Evolutionary conservation across 2,329 filamentous ascomycete species (phyloP).

Genomic region (Iodosphaeria phyllophila): DNA sequence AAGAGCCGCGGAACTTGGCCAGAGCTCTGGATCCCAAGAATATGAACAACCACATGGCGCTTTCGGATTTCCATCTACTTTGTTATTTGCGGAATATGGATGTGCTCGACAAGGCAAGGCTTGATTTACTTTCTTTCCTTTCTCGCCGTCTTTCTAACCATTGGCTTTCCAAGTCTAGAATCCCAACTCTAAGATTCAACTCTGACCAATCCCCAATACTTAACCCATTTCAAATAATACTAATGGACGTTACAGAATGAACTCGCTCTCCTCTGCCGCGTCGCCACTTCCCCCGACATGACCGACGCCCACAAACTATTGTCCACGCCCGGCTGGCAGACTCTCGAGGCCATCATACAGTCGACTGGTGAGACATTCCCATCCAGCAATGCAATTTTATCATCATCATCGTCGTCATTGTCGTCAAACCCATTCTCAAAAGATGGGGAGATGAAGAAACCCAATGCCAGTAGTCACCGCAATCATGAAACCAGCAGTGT

Average conservation of each 20-base stretch:
- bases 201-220: too few relatives aligned
- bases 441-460: too few relatives aligned
- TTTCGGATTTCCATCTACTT: constrained; percentile 92
- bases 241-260: constrained; percentile 48
- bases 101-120: constrained; percentile 64
- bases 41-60: constrained; percentile 38
- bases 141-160: too few relatives aligned
- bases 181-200: too few relatives aligned
- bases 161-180: too few relatives aligned
- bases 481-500: too few relatives aligned
- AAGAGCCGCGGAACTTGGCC: constrained; percentile 53
- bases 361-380: constrained; percentile 92
- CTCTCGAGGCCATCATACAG: constrained; percentile 79
- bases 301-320: constrained; percentile 68
- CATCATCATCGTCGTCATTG: too few relatives aligned
- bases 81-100: constrained; percentile 67
- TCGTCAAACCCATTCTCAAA: too few relatives aligned
- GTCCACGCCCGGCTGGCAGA: constrained; percentile 84
- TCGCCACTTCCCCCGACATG: constrained; percentile 65
- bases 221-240: too few relatives aligned
- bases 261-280: constrained; percentile 66
- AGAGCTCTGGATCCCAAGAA: constrained; percentile 46
- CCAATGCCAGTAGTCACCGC: too few relatives aligned
- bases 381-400: too few relatives aligned
- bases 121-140: background rate